These are phyloP conservation scores for Elsinoe necatrix DNA, from an alignment of 2,329 filamentous ascomycete species.

Conservation along the genomic window DNA sequence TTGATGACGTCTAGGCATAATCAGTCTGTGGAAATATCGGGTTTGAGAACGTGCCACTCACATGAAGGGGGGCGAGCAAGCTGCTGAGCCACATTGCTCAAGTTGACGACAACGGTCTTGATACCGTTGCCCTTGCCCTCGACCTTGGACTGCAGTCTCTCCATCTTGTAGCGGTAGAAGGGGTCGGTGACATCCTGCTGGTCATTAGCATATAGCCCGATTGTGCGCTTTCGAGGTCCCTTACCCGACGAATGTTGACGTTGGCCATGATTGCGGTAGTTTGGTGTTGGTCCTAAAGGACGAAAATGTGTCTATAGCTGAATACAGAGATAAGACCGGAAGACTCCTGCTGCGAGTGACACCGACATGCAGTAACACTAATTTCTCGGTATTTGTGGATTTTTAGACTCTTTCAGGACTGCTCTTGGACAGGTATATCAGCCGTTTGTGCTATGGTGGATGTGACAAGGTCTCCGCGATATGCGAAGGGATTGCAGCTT, in stretches of 20 bases:
- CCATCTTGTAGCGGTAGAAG: slow-evolving; percentile 99
- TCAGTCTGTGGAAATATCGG: slow-evolving; percentile 8
- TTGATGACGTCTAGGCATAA: slow-evolving; percentile 70
- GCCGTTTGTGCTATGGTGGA: slow-evolving; percentile 84
- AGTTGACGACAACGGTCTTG: slow-evolving; percentile 96
- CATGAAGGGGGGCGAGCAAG: slow-evolving; percentile 82
- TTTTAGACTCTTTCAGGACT: slow-evolving; percentile 12
- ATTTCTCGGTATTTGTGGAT: slow-evolving; percentile 26
- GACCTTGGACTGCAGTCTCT: slow-evolving; percentile 95
- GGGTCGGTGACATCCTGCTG: slow-evolving; percentile 78
- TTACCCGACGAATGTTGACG: slow-evolving; percentile 83
- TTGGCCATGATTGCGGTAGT: slow-evolving; percentile 74
- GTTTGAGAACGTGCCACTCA: slow-evolving; percentile 24
- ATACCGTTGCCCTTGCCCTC: slow-evolving; percentile 99
- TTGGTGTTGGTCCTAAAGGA: slow-evolving; percentile 16
- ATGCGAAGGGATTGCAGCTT: slow-evolving; percentile 97
- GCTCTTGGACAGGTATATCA: slow-evolving; percentile 40
- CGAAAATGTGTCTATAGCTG: slow-evolving; percentile 1
- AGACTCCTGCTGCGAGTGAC: slow-evolving; percentile 25
- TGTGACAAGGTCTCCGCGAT: slow-evolving; percentile 87
- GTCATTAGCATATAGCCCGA: slow-evolving; percentile 18
- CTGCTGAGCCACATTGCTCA: slow-evolving; percentile 85
- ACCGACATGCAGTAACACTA: slow-evolving; percentile 52
- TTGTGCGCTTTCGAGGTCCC: slow-evolving; percentile 16
- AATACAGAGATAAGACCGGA: slow-evolving; percentile 2